Evolutionary conservation across 2,329 filamentous ascomycete species (phyloP), one percentile per base, ranked within the genome.

Genomic region (Pseudogymnoascus sp.): DNA sequence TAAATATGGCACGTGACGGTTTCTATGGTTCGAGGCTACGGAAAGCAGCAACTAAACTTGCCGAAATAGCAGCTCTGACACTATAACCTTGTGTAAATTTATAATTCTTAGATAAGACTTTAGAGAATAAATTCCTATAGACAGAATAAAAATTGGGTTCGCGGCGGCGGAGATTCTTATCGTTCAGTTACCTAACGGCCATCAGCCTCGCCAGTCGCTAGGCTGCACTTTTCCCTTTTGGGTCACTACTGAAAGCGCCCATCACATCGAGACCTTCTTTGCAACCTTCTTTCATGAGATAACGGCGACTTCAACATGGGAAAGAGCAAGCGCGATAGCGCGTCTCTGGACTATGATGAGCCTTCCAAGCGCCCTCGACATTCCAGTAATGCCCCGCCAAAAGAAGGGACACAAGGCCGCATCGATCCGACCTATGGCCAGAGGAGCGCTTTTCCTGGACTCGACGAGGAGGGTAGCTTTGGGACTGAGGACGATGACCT

Each of bases 381-480:
- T 10, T 53, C 46, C 14, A 2, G 46, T 0, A 19, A 56, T 22
- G 28, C 50, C n/a, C 28, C 50, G n/a, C 50, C n/a, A 19, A 56
- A 56, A 56, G 50, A 33, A 22, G 50, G 28, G 10, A 56, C 50
- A 10, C 50, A 72, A 61, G 68, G 68, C 12, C 76, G 76, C 43
- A 74, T 86, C 64, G 82, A 91, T 72, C 82, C 84, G 8, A 83
- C 84, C 2, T 90, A 86, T 74, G 89, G 89, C 41, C 89, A 91
- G 75, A 84, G 86, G 74, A 85, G 85, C 70, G 88, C 88, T 46
- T 89, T 92, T 68, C 86, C 88, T 6, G 82, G 82, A n/a, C 75
- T 84, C 12, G 82, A 84, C 53, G 78, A 81, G 65, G 64, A 72
- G 74, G 77, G 41, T 73, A 72, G 61, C 4, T 61, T 16, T 33